Conservation (phyloP, 805 yeast species). For the Kuraishia floccosa region DNA sequence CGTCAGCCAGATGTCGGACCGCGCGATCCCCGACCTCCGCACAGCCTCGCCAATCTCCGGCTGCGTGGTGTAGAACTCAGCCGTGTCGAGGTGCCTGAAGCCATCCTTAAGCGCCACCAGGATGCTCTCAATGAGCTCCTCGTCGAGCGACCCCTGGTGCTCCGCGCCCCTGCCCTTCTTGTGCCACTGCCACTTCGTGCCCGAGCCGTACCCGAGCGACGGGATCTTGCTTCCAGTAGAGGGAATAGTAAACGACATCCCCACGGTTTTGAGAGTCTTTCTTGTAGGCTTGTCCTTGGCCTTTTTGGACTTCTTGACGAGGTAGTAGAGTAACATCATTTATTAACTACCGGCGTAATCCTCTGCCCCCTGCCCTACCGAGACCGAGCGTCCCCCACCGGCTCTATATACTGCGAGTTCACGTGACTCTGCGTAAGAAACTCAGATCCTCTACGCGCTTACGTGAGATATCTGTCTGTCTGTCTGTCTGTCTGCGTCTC, state of each 20-base stretch:
- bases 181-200: slow-evolving; percentile 40
- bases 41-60: slow-evolving; percentile 47
- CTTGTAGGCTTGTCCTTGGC: too few relatives aligned
- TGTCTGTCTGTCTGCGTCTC: too few relatives aligned
- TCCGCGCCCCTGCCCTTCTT: slow-evolving; percentile 13
- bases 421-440: too few relatives aligned
- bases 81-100: slow-evolving; percentile 54
- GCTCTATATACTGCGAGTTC: too few relatives aligned
- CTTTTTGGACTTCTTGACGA: too few relatives aligned
- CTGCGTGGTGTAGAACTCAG: slow-evolving; percentile 56
- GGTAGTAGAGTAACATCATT: too few relatives aligned
- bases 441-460: too few relatives aligned
- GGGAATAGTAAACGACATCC: slow-evolving; percentile 15
- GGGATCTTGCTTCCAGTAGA: slow-evolving; percentile 21
- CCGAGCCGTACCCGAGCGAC: slow-evolving; percentile 46
- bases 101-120: slow-evolving; percentile 36
- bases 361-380: too few relatives aligned
- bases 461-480: too few relatives aligned
- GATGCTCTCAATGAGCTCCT: slow-evolving; percentile 33
- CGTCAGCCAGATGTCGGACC: slow-evolving; percentile 47
- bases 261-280: too few relatives aligned
- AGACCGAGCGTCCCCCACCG: too few relatives aligned
- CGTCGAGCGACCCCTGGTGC: slow-evolving; percentile 12
- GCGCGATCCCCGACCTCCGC: slow-evolving; percentile 19
- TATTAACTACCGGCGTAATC: too few relatives aligned